Percentiles rank a stretch among this genome's conserved stretches.
Conservation (phyloP, 2,329 filamentous ascomycete genomes). For the Erysiphe pulchra region DNA sequence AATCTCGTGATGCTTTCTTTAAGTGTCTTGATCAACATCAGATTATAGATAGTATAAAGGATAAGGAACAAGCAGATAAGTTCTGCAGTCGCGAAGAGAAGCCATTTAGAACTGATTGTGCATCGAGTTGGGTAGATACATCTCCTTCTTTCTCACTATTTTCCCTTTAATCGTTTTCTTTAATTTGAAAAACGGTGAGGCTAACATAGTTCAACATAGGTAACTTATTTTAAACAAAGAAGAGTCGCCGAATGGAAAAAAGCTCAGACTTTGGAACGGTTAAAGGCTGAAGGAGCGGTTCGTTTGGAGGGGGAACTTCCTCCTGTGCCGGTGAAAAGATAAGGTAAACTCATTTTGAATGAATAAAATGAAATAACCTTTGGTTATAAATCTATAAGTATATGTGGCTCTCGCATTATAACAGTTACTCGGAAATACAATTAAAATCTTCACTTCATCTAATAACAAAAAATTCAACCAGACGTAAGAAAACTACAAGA, state of each 20-base stretch:
- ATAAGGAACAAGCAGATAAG: conserved; percentile 25
- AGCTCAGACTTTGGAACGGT: conserved; percentile 48
- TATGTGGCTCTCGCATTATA: too few relatives aligned
- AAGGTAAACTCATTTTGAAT: too few relatives aligned
- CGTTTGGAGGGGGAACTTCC: conserved; percentile 20
- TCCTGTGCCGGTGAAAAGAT: neutral
- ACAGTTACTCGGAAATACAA: too few relatives aligned
- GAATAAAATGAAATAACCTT: too few relatives aligned
- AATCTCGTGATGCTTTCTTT: conserved; percentile 71
- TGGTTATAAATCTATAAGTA: too few relatives aligned
- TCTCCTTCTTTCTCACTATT: neutral
- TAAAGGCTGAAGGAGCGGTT: conserved; percentile 47
- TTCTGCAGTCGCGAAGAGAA: conserved; percentile 32
- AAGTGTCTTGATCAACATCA: conserved; percentile 56
- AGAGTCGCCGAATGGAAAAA: conserved; percentile 80
- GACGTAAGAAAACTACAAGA: too few relatives aligned
- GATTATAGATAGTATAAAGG: conserved; percentile 50
- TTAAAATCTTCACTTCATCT: too few relatives aligned
- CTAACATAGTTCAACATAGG: conserved; percentile 21
- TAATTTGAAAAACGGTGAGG: neutral
- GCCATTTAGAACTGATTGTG: conserved; percentile 65
- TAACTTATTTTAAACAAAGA: conserved; percentile 95
- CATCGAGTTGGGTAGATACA: conserved; percentile 58
- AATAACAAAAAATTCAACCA: too few relatives aligned
- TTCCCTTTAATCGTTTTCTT: too few relatives aligned